Conservation (phyloP, 805 yeast genomes). For the Pichia membranifaciens region DNA sequence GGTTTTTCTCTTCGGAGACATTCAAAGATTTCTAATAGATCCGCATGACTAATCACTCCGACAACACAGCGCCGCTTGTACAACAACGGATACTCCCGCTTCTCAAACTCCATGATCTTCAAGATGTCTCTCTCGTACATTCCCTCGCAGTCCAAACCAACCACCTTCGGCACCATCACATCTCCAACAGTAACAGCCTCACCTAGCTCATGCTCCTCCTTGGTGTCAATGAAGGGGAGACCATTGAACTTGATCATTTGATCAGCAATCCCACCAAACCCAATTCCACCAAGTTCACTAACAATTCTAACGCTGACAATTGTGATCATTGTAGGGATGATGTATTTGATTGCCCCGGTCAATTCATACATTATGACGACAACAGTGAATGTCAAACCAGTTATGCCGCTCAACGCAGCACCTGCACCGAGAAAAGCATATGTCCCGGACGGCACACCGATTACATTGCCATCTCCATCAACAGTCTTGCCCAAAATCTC, state of each 20-base stretch:
- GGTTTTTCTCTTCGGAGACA: slow-evolving; percentile 6
- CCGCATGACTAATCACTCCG: slow-evolving; percentile 43
- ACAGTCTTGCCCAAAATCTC: slow-evolving; percentile 28
- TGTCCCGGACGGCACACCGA: slow-evolving; percentile 84
- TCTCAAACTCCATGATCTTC: slow-evolving; percentile 1
- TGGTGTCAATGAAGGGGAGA: slow-evolving; percentile 69
- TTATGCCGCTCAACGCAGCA: slow-evolving; percentile 89
- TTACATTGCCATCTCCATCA: slow-evolving; percentile 9
- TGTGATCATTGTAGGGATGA: slow-evolving; percentile 93
- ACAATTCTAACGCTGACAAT: slow-evolving; percentile 82
- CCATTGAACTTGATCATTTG: slow-evolving; percentile 89
- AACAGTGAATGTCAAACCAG: slow-evolving; percentile 86
- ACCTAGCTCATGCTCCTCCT: slow-evolving; percentile 59
- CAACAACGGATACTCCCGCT: slow-evolving; percentile 47
- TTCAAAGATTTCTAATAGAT: slow-evolving; percentile 24
- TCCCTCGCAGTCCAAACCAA: slow-evolving; percentile 35
- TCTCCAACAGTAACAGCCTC: slow-evolving; percentile 38
- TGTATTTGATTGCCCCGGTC: slow-evolving; percentile 89
- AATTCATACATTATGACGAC: slow-evolving; percentile 94
- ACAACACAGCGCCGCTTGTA: slow-evolving; percentile 27
- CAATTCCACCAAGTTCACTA: slow-evolving; percentile 67
- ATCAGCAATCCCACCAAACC: slow-evolving; percentile 84
- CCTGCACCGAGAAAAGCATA: slow-evolving; percentile 97
- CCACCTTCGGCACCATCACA: slow-evolving; percentile 52
- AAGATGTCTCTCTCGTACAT: slow-evolving; percentile 23